Evolutionary conservation across 352 stramenopile genomes (phyloP), one percentile per base, ranked within the genome.

Genomic region (Pythium guiyangense): DNA sequence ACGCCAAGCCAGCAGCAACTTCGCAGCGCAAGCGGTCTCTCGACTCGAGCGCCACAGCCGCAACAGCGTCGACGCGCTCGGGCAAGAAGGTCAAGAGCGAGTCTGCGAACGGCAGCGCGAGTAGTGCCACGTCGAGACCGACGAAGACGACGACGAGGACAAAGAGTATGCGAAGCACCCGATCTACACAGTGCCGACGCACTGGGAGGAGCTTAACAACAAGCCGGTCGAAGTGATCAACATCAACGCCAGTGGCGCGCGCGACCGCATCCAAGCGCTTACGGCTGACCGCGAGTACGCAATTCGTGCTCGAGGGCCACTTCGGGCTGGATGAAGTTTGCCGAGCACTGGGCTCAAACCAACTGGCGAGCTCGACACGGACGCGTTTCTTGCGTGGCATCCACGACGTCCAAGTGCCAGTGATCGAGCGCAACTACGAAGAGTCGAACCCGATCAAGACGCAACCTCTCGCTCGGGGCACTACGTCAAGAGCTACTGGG

Each of bases 401-500:
- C 51, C 77, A 89, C 55, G 81, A 90, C 60, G 73, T 89, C 29
- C 88, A 92, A 55, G 81, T 92, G 25, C 81, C 81, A 0, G 79
- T 92, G 46, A 69, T 92, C 25, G 81, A 92, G 61, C 72, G 68
- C 47, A 92, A 92, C 56, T 92, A 92, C 49, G 79, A 92, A 39
- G 79, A 89, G 34, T 68, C 67, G 18, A 85, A 85, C 57, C 81
- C 81, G 43, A 92, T 92, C 52, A 92, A 90, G 57, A 88, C 75
- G 29, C 67, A 90, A 90, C 47, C 34, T 91, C 47, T 56, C 72
- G 22, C 64, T 93, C 37, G 77, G 77, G 72, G 53, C 73, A 91
- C 54, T 93, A 90, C 56, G 80, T 93, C 20, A 82, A 86, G 57
- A 86, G 89, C 59, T 88, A 87, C 63, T 93, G 80, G 83, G 75